A percentile compares a stretch with the other conserved stretches of the same genome.
Evolutionary conservation across 805 yeast genomes (phyloP).

Genomic region (Ogataea neopini): DNA sequence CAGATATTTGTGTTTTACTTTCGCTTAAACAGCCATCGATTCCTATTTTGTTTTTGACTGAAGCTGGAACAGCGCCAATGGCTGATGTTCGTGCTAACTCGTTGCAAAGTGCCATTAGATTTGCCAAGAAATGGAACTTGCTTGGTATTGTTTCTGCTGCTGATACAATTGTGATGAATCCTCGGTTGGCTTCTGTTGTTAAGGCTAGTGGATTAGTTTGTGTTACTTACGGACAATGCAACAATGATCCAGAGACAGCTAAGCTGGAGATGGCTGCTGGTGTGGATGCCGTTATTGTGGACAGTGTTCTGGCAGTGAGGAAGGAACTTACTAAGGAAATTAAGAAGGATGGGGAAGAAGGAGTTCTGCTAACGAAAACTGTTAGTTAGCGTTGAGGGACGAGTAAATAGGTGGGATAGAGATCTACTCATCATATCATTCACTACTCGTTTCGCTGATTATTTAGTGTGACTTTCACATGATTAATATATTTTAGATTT

Average conservation of each 20-base stretch:
- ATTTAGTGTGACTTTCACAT: too few relatives aligned
- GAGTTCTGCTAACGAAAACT: not conserved
- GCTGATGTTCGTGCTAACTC: slow-evolving; percentile 88
- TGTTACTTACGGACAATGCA: slow-evolving; percentile 84
- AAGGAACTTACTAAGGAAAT: slow-evolving; percentile 57
- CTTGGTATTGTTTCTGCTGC: slow-evolving; percentile 92
- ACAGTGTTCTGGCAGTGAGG: slow-evolving; percentile 89
- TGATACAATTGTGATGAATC: slow-evolving; percentile 81
- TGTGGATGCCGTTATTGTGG: slow-evolving; percentile 98
- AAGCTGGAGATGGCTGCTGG: slow-evolving; percentile 88
- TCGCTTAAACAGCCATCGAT: slow-evolving; percentile 91
- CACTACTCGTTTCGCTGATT: too few relatives aligned
- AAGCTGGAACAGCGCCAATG: slow-evolving; percentile 82
- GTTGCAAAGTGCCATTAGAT: slow-evolving; percentile 86
- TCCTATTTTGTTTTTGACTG: slow-evolving; percentile 88
- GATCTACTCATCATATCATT: too few relatives aligned
- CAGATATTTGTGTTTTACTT: slow-evolving; percentile 83
- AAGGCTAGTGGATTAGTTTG: slow-evolving; percentile 90
- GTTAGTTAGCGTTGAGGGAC: not conserved
- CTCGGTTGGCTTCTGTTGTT: slow-evolving; percentile 87
- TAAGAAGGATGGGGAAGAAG: slow-evolving; percentile 3
- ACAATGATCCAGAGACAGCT: slow-evolving; percentile 83
- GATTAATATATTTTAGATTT: not conserved
- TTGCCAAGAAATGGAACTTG: slow-evolving; percentile 87
- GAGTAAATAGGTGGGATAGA: too few relatives aligned